Percentiles rank a stretch among this genome's conserved stretches.
Evolutionary conservation across 2,329 filamentous ascomycete species (phyloP).

Genomic region (Sphaerulina vaccinii): DNA sequence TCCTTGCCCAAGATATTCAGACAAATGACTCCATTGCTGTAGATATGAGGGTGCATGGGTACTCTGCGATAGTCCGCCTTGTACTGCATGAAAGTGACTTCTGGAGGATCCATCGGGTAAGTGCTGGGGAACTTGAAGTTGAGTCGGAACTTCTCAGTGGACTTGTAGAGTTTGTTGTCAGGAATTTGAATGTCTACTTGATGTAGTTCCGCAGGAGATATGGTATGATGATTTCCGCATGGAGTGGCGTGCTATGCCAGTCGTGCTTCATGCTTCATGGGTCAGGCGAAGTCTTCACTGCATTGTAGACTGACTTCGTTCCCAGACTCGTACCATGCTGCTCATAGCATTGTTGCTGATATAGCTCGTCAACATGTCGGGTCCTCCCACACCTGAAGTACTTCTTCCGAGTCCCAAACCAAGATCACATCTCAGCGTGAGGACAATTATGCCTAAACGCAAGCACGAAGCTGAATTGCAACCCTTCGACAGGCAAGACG

Average conservation of each 20-base stretch:
- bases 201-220: neutral
- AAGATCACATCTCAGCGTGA: no score
- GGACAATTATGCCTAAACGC: no score
- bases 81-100: neutral
- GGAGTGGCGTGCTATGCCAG: neutral
- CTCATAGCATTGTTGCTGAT: no score
- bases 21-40: neutral
- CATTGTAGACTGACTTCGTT: no score
- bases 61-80: neutral
- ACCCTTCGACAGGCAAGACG: no score
- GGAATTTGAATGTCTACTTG: neutral
- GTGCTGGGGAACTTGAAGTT: neutral
- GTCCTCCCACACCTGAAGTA: no score
- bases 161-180: neutral
- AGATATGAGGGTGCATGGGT: neutral
- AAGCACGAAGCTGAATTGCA: no score
- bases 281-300: no score
- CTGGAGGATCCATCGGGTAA: neutral
- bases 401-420: no score
- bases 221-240: neutral
- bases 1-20: neutral
- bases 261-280: neutral
- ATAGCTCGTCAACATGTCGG: no score
- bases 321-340: no score
- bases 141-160: neutral